A percentile compares a stretch with the other conserved stretches of the same genome.
These are phyloP conservation scores for Geum urbanum DNA, from an alignment of 306 rosid genomes.

Conservation along the genomic window DNA sequence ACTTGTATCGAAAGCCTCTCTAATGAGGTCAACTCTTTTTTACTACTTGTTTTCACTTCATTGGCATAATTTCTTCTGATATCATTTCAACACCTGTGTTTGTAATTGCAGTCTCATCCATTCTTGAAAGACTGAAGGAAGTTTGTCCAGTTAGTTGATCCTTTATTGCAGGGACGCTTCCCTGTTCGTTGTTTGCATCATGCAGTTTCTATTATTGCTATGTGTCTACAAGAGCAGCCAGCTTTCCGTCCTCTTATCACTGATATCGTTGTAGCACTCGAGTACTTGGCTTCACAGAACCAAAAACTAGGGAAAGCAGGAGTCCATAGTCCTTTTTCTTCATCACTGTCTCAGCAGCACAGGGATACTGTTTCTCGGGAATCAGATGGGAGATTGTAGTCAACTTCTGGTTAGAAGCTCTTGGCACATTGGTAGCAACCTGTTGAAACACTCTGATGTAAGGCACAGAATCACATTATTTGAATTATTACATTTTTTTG, in stretches of 20 bases:
- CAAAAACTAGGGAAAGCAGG: constrained; percentile 15
- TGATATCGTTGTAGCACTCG: constrained; percentile 89
- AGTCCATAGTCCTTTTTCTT: constrained; percentile 16
- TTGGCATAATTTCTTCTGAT: background rate
- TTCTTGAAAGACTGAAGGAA: constrained; percentile 51
- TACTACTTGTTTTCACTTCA: background rate
- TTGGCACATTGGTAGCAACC: constrained; percentile 23
- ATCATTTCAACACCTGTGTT: background rate
- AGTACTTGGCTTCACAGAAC: constrained; percentile 71
- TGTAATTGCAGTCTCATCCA: constrained; percentile 47
- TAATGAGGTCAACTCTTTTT: background rate
- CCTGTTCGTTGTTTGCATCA: constrained; percentile 86
- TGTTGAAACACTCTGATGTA: constrained; percentile 32
- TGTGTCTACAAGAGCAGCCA: constrained; percentile 97
- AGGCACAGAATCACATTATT: constrained; percentile 25
- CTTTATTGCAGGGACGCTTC: constrained; percentile 64
- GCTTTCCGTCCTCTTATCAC: constrained; percentile 75
- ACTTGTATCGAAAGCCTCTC: background rate
- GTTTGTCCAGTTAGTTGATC: constrained; percentile 59
- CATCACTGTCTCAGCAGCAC: constrained; percentile 32
- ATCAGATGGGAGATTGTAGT: constrained; percentile 35
- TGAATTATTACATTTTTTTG: background rate
- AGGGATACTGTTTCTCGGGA: constrained; percentile 22
- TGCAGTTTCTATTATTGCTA: constrained; percentile 87
- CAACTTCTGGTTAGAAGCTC: constrained; percentile 33